Conservation (phyloP, 192 early-diverging fungal genomes). For the Gigaspora rosea region DNA sequence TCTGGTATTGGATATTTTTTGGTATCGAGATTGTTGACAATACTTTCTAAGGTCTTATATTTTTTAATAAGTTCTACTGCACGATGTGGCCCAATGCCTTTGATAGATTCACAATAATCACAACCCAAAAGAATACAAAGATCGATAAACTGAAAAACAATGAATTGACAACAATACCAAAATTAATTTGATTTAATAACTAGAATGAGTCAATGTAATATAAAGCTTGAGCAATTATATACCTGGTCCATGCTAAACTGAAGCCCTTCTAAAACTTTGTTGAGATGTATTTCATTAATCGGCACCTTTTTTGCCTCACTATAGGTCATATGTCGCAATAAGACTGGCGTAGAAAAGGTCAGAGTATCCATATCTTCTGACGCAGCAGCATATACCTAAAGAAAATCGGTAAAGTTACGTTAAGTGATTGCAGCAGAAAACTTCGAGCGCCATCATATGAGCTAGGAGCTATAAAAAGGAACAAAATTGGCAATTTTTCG, state of each 20-base stretch:
- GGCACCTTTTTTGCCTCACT: conserved; percentile 88
- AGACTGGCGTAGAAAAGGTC: conserved; percentile 86
- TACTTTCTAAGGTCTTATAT: conserved; percentile 79
- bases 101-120: conserved; percentile 96
- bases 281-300: conserved; percentile 84
- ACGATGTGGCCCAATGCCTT: conserved; percentile 86
- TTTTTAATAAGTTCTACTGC: conserved; percentile 85
- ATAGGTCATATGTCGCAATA: conserved; percentile 91
- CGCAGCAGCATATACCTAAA: conserved; percentile 85
- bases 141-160: conserved; percentile 83
- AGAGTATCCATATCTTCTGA: conserved; percentile 99
- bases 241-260: conserved; percentile 74
- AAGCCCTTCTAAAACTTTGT: conserved; percentile 81
- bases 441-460: no score
- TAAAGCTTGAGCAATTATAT: background rate
- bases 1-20: conserved; percentile 84
- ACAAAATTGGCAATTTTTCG: no score
- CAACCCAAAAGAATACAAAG: conserved; percentile 96
- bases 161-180: background rate
- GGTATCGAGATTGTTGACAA: conserved; percentile 69
- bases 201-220: background rate
- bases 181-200: background rate
- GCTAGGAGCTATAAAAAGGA: no score
- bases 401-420: background rate
- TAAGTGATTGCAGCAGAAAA: no score